phyloP scores from a whole-genome alignment of 2,329 filamentous ascomycete genomes.

The Tolypocladium capitatum region DNA sequence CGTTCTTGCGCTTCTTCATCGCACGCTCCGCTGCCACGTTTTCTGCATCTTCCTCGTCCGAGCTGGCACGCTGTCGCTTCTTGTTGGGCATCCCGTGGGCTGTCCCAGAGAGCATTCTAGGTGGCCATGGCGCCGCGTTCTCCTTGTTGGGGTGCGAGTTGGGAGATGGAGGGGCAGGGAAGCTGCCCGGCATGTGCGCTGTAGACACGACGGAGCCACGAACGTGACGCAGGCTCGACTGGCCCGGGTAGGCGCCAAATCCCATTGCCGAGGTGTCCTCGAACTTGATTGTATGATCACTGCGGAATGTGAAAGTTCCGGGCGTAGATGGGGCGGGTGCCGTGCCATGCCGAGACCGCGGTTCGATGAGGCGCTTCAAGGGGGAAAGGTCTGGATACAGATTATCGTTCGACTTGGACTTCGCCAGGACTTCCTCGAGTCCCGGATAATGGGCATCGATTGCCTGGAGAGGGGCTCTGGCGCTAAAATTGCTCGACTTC shows the following conservation, averaged over 20 bases:
- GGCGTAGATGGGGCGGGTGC: slow-evolving; percentile 28
- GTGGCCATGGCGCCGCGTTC: slow-evolving; percentile 30
- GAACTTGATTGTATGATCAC: slow-evolving; percentile 51
- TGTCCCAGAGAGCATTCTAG: slow-evolving; percentile 29
- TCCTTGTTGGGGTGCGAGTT: slow-evolving; percentile 37
- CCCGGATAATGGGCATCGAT: slow-evolving; percentile 16
- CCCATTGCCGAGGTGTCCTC: slow-evolving; percentile 31
- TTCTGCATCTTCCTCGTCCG: slow-evolving; percentile 42
- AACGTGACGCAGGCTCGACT: slow-evolving; percentile 47
- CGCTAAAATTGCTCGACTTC: slow-evolving; percentile 34
- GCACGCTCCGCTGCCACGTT: slow-evolving; percentile 33
- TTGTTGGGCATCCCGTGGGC: slow-evolving; percentile 53
- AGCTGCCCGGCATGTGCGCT: slow-evolving; percentile 40
- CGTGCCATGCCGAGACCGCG: slow-evolving; percentile 12
- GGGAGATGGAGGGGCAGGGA: slow-evolving; percentile 25
- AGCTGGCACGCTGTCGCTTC: slow-evolving; percentile 47
- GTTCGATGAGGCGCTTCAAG: slow-evolving; percentile 18
- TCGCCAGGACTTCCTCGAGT: slow-evolving; percentile 13
- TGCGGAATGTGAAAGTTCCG: slow-evolving; percentile 52
- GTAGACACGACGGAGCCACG: slow-evolving; percentile 34
- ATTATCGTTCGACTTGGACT: slow-evolving; percentile 20
- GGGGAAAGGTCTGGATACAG: slow-evolving; percentile 41
- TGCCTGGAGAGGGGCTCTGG: slow-evolving; percentile 17
- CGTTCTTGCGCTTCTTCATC: slow-evolving; percentile 45
- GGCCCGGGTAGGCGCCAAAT: slow-evolving; percentile 45